A percentile compares a stretch with the other conserved stretches of the same genome.
These are phyloP conservation scores for Paramyrothecium sp. DNA, from an alignment of 2,329 filamentous ascomycete genomes.

Conservation along the genomic window DNA sequence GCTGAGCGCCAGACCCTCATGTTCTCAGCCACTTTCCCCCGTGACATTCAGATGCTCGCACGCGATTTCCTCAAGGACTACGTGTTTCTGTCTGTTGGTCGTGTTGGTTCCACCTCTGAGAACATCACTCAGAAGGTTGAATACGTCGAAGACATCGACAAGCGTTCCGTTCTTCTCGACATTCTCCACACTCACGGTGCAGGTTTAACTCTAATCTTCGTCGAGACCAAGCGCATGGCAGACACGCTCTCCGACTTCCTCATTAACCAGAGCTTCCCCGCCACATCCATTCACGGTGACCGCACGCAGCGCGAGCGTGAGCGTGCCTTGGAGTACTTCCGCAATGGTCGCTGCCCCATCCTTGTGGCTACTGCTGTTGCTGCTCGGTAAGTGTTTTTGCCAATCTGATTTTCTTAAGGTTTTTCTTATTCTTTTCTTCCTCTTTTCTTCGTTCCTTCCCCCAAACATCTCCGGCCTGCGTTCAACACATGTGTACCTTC, in stretches of 20 bases:
- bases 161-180: constrained; percentile 95
- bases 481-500: too few species aligned
- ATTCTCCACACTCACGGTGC: constrained; percentile 92
- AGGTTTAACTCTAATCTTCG: constrained; percentile 93
- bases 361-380: constrained; percentile 96
- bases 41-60: constrained; percentile 98
- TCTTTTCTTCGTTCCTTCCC: too few species aligned
- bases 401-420: too few species aligned
- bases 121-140: constrained; percentile 99
- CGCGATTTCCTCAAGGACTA: constrained; percentile 99
- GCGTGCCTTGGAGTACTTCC: constrained; percentile 96
- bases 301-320: constrained; percentile 99
- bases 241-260: constrained; percentile 97
- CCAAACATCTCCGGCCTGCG: too few species aligned
- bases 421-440: too few species aligned
- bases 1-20: constrained; percentile 93
- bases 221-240: constrained; percentile 99
- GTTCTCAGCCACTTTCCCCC: constrained; percentile 99
- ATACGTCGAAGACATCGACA: constrained; percentile 95
- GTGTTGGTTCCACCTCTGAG: constrained; percentile 98
- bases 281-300: constrained; percentile 97
- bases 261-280: constrained; percentile 97
- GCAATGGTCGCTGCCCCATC: constrained; percentile 91
- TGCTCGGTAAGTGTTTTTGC: constrained; percentile 47
- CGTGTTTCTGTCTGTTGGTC: constrained; percentile 96